Conservation (phyloP, 768 basidiomycete species). For the Lentinula raphanica region DNA sequence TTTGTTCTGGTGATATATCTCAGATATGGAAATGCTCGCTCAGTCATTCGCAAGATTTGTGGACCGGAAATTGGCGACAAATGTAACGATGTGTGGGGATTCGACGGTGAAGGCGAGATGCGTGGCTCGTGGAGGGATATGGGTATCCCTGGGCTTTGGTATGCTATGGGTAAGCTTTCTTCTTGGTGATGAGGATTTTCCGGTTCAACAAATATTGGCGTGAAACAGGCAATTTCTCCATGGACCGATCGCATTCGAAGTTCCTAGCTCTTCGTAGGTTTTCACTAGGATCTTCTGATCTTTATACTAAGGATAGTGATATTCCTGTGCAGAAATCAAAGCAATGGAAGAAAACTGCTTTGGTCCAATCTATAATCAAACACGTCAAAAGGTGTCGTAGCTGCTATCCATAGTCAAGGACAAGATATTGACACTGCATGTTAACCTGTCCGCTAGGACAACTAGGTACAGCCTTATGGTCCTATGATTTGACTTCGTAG, state of each 20-base stretch:
- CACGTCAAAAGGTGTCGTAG: too few species aligned
- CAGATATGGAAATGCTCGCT: slow-evolving; percentile 42
- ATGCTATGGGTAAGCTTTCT: slow-evolving; percentile 44
- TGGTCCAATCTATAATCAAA: background rate
- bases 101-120: slow-evolving; percentile 62
- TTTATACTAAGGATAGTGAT: background rate
- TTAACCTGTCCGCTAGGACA: too few species aligned
- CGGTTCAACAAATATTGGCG: background rate
- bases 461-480: too few species aligned
- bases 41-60: slow-evolving; percentile 36
- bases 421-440: too few species aligned
- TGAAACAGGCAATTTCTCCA: slow-evolving; percentile 44
- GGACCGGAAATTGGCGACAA: slow-evolving; percentile 39
- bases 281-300: background rate
- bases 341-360: slow-evolving; percentile 7
- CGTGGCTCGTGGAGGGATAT: slow-evolving; percentile 44
- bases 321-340: slow-evolving; percentile 6
- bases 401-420: too few species aligned
- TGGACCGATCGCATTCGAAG: slow-evolving; percentile 57
- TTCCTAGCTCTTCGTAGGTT: slow-evolving; percentile 59
- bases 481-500: too few species aligned
- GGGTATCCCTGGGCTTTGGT: slow-evolving; percentile 52
- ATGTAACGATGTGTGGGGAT: slow-evolving; percentile 57
- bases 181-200: background rate
- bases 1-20: background rate